These are phyloP conservation scores for Beverwykella pulmonaria DNA, from an alignment of 495 filamentous ascomycete species.

Conservation along the genomic window DNA sequence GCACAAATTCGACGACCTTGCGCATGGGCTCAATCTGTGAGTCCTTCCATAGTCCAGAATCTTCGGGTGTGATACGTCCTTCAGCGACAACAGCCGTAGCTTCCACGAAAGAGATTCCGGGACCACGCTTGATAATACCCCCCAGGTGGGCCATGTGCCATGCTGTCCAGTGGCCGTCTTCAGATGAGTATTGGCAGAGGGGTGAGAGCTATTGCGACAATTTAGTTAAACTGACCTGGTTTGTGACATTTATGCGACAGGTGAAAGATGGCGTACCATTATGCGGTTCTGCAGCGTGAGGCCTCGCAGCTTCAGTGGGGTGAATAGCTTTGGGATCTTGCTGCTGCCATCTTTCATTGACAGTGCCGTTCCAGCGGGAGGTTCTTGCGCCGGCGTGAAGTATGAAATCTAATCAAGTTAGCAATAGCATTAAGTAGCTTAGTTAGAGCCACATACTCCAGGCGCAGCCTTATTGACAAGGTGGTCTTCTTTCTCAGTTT, in stretches of 20 bases:
- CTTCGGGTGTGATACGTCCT: slow-evolving; percentile 72
- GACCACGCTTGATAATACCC: slow-evolving; percentile 64
- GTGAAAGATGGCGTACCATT: slow-evolving; percentile 44
- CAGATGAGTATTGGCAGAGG: slow-evolving; percentile 72
- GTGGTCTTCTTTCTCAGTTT: slow-evolving; percentile 19
- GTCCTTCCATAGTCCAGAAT: slow-evolving; percentile 70
- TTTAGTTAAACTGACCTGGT: slow-evolving; percentile 41
- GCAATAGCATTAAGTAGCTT: background rate
- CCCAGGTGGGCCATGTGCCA: slow-evolving; percentile 71
- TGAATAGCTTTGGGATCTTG: slow-evolving; percentile 41
- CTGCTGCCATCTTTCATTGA: slow-evolving; percentile 35
- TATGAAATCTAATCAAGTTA: slow-evolving; percentile 31
- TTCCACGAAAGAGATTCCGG: slow-evolving; percentile 67
- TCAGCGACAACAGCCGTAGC: slow-evolving; percentile 67
- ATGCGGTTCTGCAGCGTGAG: slow-evolving; percentile 75
- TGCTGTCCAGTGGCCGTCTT: slow-evolving; percentile 68
- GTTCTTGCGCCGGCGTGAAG: slow-evolving; percentile 36
- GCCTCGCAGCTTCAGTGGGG: slow-evolving; percentile 58
- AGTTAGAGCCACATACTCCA: slow-evolving; percentile 18
- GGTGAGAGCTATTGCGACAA: slow-evolving; percentile 48
- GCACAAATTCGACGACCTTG: slow-evolving; percentile 62
- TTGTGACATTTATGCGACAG: too few relatives aligned
- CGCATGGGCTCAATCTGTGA: slow-evolving; percentile 66
- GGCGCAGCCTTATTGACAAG: slow-evolving; percentile 29
- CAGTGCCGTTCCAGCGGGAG: slow-evolving; percentile 36